These are phyloP conservation scores for Hippophae gyantsensis DNA, from an alignment of 306 rosid genomes.

Conservation along the genomic window DNA sequence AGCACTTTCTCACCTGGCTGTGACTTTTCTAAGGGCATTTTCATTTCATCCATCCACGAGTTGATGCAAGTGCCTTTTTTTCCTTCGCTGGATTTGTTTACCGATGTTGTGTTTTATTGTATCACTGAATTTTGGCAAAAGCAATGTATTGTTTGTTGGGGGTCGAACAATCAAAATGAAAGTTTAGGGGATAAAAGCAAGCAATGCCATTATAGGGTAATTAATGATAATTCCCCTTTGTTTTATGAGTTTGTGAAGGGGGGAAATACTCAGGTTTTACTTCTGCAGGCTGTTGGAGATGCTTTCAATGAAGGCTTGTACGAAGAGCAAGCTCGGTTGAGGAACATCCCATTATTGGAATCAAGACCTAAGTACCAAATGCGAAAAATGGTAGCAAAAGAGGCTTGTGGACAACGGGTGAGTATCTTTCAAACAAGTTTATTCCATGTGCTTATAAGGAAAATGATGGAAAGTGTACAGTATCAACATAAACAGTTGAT, in stretches of 20 bases:
- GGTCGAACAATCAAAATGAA: too few species aligned
- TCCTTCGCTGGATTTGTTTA: too few species aligned
- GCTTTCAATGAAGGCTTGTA: conserved; percentile 70
- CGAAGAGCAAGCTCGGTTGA: conserved; percentile 80
- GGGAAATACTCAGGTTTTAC: conserved; percentile 16
- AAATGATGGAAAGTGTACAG: conserved; percentile 1
- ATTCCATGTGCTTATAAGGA: not conserved
- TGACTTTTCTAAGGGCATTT: too few species aligned
- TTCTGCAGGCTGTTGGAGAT: conserved; percentile 77
- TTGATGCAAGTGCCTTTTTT: too few species aligned
- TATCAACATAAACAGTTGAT: not conserved
- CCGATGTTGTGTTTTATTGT: too few species aligned
- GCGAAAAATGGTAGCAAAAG: conserved; percentile 90
- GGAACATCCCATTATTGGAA: conserved; percentile 79
- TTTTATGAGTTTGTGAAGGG: conserved; percentile 7
- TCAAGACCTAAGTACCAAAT: conserved; percentile 90
- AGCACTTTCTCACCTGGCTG: too few species aligned
- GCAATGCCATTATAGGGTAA: too few species aligned
- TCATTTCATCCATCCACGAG: too few species aligned
- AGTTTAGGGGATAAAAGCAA: too few species aligned
- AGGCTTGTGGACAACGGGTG: conserved; percentile 87
- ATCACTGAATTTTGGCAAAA: too few species aligned
- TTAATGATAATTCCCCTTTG: too few species aligned
- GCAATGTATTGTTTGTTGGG: too few species aligned
- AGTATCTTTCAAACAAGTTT: conserved; percentile 11